These are phyloP conservation scores for Bretschneidera sinensis DNA, from an alignment of 345 rosid species.

Conservation along the genomic window DNA sequence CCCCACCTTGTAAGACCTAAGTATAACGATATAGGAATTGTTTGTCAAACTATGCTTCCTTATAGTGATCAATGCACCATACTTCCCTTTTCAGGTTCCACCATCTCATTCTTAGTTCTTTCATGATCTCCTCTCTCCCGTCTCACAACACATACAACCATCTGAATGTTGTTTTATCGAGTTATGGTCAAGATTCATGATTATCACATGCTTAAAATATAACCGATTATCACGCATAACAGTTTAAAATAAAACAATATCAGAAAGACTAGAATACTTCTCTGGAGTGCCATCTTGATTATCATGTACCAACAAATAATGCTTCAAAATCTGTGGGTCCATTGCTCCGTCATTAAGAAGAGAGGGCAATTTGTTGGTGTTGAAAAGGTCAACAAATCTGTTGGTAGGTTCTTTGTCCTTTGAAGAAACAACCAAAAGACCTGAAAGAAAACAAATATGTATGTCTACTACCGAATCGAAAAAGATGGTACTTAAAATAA, in stretches of 20 bases:
- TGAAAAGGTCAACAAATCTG: constrained; percentile 79
- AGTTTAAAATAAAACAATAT: constrained; percentile 8
- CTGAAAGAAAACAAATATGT: constrained; percentile 39
- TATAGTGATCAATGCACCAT: neutral
- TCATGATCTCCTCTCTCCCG: neutral
- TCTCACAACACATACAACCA: neutral
- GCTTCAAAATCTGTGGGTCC: constrained; percentile 91
- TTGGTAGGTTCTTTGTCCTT: constrained; percentile 84
- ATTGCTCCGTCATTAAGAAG: constrained; percentile 81
- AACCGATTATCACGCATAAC: neutral
- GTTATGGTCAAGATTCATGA: neutral
- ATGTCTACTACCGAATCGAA: constrained; percentile 1
- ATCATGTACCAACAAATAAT: constrained; percentile 85
- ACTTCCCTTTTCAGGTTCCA: neutral
- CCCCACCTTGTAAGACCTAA: too few relatives aligned
- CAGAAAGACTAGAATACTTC: constrained; percentile 42
- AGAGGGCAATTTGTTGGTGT: constrained; percentile 70
- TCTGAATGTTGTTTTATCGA: neutral
- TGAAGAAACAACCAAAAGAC: constrained; percentile 90
- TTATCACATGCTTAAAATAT: neutral
- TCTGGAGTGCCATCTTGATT: constrained; percentile 77
- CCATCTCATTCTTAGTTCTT: neutral
- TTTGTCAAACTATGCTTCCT: neutral
- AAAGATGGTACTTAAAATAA: constrained; percentile 1
- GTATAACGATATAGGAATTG: too few relatives aligned